A percentile compares a stretch with the other conserved stretches of the same genome.
Evolutionary conservation across 163 green algal genomes (phyloP).

Genomic region (Trebouxia gelatinosa): DNA sequence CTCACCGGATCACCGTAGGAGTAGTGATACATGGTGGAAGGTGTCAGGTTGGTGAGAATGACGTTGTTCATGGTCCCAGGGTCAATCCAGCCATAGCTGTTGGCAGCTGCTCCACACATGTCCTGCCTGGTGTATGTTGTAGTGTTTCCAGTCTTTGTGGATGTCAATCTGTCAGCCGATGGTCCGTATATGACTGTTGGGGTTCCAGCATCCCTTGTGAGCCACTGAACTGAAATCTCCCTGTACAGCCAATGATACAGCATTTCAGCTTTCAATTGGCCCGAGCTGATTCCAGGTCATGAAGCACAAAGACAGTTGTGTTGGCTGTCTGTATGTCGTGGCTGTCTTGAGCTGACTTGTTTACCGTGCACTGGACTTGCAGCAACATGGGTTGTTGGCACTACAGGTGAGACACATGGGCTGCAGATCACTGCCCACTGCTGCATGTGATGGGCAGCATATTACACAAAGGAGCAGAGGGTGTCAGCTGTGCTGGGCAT

Average conservation of each 20-base stretch:
- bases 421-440: too few species aligned
- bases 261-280: background rate
- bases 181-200: constrained; percentile 40
- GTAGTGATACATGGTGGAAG: constrained; percentile 40
- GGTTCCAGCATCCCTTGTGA: constrained; percentile 39
- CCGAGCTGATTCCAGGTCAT: background rate
- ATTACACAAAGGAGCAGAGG: too few species aligned
- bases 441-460: too few species aligned
- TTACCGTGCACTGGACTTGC: background rate
- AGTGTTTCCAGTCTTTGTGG: constrained; percentile 17
- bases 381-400: too few species aligned
- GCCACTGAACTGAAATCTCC: constrained; percentile 47
- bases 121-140: constrained; percentile 19
- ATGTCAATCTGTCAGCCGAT: background rate
- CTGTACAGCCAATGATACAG: background rate
- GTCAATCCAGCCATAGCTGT: constrained; percentile 27
- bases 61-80: constrained; percentile 31
- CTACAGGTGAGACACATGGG: too few species aligned
- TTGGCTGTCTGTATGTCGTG: background rate
- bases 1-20: constrained; percentile 22
- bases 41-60: constrained; percentile 12
- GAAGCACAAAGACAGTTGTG: background rate
- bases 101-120: constrained; percentile 32
- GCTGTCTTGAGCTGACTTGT: background rate
- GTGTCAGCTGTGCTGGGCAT: too few species aligned